phyloP scores from a whole-genome alignment of 192 early-diverging fungal species.

The Coemansia sp. region DNA sequence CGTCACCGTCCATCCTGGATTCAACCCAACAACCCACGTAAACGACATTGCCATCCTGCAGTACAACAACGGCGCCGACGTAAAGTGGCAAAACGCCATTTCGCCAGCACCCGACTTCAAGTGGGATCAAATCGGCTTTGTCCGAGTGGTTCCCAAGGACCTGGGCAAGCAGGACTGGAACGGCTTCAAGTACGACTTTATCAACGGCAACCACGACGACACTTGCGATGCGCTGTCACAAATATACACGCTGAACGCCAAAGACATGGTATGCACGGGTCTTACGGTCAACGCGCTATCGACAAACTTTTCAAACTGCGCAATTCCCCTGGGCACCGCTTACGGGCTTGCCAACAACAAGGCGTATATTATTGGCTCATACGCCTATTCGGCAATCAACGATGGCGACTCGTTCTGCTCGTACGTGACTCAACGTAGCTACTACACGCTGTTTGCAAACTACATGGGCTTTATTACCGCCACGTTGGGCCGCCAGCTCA shows the following conservation, averaged over 20 bases:
- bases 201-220: neutral
- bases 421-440: neutral
- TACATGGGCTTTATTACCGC: neutral
- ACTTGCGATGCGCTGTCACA: neutral
- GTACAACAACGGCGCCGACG: neutral
- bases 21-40: neutral
- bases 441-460: neutral
- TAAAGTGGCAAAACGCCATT: neutral
- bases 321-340: neutral
- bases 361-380: neutral
- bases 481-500: neutral
- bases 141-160: neutral
- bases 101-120: neutral
- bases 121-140: neutral
- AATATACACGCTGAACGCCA: neutral
- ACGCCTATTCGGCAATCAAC: neutral
- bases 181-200: neutral
- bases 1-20: constrained; percentile 6
- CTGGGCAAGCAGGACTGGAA: neutral
- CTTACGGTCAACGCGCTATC: neutral
- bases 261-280: neutral
- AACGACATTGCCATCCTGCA: constrained; percentile 11
- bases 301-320: neutral
- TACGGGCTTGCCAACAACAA: neutral
- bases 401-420: neutral